Conservation (phyloP, 176 grass and related monocot genomes). For the Bolboschoenus planiculmis region DNA sequence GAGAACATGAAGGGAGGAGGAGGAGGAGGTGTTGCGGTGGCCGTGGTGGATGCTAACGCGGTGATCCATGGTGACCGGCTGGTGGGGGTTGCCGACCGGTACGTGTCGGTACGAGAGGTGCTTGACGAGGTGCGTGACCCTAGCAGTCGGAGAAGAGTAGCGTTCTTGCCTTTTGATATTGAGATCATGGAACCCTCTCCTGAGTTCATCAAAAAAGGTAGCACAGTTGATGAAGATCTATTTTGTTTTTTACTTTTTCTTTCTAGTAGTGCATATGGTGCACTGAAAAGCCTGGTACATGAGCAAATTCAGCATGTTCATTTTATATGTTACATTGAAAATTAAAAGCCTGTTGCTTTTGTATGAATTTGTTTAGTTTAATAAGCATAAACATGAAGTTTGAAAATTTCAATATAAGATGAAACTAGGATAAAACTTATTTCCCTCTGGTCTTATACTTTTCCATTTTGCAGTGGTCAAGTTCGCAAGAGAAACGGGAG, state of each 20-base stretch:
- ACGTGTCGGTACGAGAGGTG: slow-evolving; percentile 68
- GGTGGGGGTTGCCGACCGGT: slow-evolving; percentile 37
- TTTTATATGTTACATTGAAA: not conserved
- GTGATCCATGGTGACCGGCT: slow-evolving; percentile 64
- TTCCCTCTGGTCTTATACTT: not conserved
- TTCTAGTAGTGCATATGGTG: not conserved
- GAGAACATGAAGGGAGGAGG: slow-evolving; percentile 27
- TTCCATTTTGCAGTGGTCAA: slow-evolving; percentile 50
- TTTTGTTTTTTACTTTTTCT: not conserved
- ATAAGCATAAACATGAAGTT: not conserved
- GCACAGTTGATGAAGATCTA: too few relatives aligned
- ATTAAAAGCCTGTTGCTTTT: not conserved
- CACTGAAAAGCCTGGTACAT: not conserved
- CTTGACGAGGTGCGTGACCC: slow-evolving; percentile 86
- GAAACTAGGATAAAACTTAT: not conserved
- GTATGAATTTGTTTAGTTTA: not conserved
- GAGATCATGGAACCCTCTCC: slow-evolving; percentile 75
- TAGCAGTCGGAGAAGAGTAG: slow-evolving; percentile 44
- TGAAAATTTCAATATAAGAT: not conserved
- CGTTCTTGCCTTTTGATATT: slow-evolving; percentile 42
- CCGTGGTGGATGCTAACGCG: slow-evolving; percentile 89
- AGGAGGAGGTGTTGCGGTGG: slow-evolving; percentile 47
- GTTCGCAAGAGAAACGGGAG: slow-evolving; percentile 92
- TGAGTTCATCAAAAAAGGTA: slow-evolving; percentile 79
- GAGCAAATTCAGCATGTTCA: not conserved